phyloP scores from a whole-genome alignment of 768 basidiomycete genomes.

The Leccinum obscurum region DNA sequence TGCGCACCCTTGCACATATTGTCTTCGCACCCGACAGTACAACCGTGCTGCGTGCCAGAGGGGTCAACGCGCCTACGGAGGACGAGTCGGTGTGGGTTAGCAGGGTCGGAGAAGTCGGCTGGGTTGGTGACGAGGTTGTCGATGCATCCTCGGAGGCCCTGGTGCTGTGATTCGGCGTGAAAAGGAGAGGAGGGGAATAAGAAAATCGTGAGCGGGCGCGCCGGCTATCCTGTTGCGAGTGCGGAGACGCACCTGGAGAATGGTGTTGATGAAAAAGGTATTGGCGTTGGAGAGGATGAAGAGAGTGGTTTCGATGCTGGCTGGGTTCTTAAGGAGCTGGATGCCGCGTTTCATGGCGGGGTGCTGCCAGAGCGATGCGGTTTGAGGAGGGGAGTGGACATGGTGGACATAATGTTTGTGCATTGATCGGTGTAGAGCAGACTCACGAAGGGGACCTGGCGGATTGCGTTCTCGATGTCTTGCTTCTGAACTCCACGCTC shows the following conservation, averaged over 20 bases:
- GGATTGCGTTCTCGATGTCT: slow-evolving; percentile 77
- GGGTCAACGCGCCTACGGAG: slow-evolving; percentile 78
- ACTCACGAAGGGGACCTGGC: slow-evolving; percentile 84
- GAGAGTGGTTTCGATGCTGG: slow-evolving; percentile 67
- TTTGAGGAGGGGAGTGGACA: no score
- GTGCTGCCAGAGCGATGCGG: slow-evolving; percentile 54
- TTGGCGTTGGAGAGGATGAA: slow-evolving; percentile 96
- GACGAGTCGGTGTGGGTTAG: slow-evolving; percentile 63
- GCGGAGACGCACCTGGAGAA: slow-evolving; percentile 62
- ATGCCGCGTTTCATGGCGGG: slow-evolving; percentile 96
- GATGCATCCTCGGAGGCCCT: slow-evolving; percentile 72
- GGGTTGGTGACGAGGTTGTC: slow-evolving; percentile 90
- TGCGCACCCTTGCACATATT: slow-evolving; percentile 96
- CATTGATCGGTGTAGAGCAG: background rate
- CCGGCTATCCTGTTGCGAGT: background rate
- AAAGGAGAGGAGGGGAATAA: no score
- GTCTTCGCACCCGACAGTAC: slow-evolving; percentile 83
- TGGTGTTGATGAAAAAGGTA: slow-evolving; percentile 85
- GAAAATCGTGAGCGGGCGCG: background rate
- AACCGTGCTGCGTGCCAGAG: slow-evolving; percentile 74
- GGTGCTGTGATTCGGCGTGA: slow-evolving; percentile 47
- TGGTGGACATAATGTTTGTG: background rate
- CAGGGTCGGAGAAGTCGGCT: slow-evolving; percentile 71
- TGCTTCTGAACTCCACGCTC: slow-evolving; percentile 64
- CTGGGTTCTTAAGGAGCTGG: slow-evolving; percentile 64